Conservation (phyloP, 331 rosid species). For the Malus hybrid region DNA sequence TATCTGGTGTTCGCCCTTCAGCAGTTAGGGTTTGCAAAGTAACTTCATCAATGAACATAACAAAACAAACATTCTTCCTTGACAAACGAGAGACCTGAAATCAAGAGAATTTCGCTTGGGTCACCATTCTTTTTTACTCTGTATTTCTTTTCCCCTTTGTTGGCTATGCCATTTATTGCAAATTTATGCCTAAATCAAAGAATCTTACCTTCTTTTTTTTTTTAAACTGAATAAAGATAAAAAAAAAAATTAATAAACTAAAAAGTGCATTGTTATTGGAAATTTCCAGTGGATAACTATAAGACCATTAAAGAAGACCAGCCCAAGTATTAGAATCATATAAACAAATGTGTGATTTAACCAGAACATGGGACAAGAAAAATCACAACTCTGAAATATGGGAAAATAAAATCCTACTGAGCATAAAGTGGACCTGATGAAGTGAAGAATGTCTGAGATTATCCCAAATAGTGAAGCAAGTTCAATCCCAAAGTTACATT, state of each 20-base stretch:
- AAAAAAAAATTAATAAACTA: not conserved
- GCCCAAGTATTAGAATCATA: not conserved
- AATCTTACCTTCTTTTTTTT: no score
- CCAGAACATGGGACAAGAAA: not conserved
- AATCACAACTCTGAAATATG: not conserved
- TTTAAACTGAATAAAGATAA: not conserved
- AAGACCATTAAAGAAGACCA: not conserved
- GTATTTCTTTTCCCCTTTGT: not conserved
- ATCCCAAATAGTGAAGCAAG: not conserved
- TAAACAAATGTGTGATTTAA: not conserved
- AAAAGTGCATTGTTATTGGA: not conserved
- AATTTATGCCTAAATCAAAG: not conserved
- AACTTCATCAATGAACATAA: constrained; percentile 77
- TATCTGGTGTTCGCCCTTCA: constrained; percentile 67
- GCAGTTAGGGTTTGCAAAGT: constrained; percentile 55
- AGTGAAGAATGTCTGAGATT: no score
- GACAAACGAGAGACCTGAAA: constrained; percentile 77
- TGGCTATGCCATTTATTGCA: not conserved
- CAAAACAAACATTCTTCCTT: constrained; percentile 88
- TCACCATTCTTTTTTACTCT: not conserved
- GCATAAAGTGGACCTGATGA: no score
- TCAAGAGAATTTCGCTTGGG: not conserved
- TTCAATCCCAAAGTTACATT: not conserved
- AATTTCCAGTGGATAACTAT: not conserved
- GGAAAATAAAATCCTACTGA: not conserved